Base-by-base conservation (phyloP, 2,329 filamentous ascomycete species). In the Zarea fungicola region DNA sequence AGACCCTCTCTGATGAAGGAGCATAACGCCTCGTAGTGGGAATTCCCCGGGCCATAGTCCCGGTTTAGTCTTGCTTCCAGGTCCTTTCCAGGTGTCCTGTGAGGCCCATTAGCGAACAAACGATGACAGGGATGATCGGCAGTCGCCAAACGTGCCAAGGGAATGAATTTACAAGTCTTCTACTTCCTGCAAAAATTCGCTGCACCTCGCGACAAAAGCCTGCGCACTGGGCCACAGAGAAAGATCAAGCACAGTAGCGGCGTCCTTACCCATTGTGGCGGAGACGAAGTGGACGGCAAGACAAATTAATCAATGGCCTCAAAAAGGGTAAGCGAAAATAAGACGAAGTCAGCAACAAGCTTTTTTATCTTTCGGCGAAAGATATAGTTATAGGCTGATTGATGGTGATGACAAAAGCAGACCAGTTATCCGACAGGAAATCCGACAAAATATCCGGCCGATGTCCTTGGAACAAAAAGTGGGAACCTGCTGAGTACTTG, bases 41-140 rank as follows among this genome's bases (percentile, higher is more conserved):
- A 49, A 43, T 61, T 73, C 3, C 69, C 70, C 0, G 68, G 69
- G 4, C 71, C 71, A 52, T 73, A 72, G 10, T 69, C 55, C 21
- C 52, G 52, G 57, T 75, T 75, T 2, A 75, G 64, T n/a, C 59
- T 57, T 2, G 58, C 58, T 55, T 75, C 72, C 37, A 75, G 66
- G 6, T 65, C 66, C 54, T 70, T 68, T 11, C 72, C 72, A 1
- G 71, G 72, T 0, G 71, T 75, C 34, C 71, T 73, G 39, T 2
- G 16, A 29, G 7, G 26, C 26, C 26, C 14, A 14, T 29, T 14
- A 29, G 26, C 7, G 26, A 29, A 29, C 7, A 29, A 29, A 29
- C 7, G 14, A 29, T 14, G 8, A 14, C 14, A 29, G 7, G 26
- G n/a, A n/a, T 29, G 26, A 7, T 29, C 8, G 26, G 8, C 7